Conservation (phyloP, 441 rosid species). For the Lepidium campestre region DNA sequence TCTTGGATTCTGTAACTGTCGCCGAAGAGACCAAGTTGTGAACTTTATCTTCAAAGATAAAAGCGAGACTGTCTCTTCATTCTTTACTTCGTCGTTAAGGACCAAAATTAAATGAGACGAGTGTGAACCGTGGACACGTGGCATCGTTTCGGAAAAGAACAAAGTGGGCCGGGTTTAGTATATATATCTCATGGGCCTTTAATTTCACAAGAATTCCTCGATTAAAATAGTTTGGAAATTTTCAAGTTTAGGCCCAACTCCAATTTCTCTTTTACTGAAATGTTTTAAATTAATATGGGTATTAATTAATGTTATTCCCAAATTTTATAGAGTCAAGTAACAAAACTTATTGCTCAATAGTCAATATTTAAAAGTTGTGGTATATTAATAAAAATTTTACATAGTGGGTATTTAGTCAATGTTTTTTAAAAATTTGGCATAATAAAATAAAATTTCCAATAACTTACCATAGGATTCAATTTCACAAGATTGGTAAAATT, state of each 20-base stretch:
- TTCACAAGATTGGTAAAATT: not conserved
- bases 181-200: not conserved
- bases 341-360: not conserved
- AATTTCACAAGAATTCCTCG: not conserved
- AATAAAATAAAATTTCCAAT: not conserved
- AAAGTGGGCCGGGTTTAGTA: not conserved
- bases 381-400: no score
- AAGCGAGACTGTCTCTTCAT: not conserved
- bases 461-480: not conserved
- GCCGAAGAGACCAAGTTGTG: not conserved
- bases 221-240: not conserved
- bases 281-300: not conserved
- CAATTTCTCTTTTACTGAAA: not conserved
- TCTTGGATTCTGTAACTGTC: not conserved
- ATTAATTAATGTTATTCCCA: not conserved
- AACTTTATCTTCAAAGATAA: slow-evolving; percentile 2
- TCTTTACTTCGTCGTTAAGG: slow-evolving; percentile 20
- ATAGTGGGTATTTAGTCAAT: not conserved
- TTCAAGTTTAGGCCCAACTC: not conserved
- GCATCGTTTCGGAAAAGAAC: not conserved
- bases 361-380: not conserved
- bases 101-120: not conserved
- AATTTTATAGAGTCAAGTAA: no score
- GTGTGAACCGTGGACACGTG: slow-evolving; percentile 5
- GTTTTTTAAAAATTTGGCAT: not conserved